Evolutionary conservation across 163 green algal species (phyloP), one percentile per base, ranked within the genome.

Genomic region (Chlorella variabilis): DNA sequence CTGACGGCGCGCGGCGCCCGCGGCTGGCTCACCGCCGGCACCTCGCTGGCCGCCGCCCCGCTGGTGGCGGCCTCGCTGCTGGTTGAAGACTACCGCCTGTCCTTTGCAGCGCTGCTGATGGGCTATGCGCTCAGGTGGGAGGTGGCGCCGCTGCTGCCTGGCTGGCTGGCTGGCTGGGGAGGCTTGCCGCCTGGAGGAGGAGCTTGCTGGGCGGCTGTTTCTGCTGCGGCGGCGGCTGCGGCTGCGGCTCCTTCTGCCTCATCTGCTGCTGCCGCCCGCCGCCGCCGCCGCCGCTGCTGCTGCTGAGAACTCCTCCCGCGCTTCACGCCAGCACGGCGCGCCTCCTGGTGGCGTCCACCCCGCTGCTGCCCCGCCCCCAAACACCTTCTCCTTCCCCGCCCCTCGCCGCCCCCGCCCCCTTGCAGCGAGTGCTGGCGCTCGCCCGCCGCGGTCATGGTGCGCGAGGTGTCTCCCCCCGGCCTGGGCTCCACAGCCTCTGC

Each of bases 371-470:
- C 36, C 38, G 25, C 65, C 65, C 20, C 25, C 34, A 17, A 3
- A 13, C 11, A 29, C 71, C 54, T n/a, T n/a, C 25, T 13, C 8
- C 20, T 42, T 11, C 23, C 18, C 18, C 54, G 9, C 54, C 54
- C 5, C 54, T 15, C 54, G 5, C 54, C 54, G 9, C 23, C 6
- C 6, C 54, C 18, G 4, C 25, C 18, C 83, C 90, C 90, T 4
- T 86, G 97, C 42, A 93, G 85, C 69, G 94, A 98, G 87, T 90
- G 90, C 41, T 98, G 94, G 94, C 87, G 94, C 1, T 92, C 94
- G 4, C 93, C 94, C 15, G 88, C 90, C 3, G 94, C 94, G 0
- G 88, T 97, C 80, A 95, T 97, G 87, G 87, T 85, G 75, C 91
- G 93, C n/a, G 91, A 92, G 82, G 85, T 96, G 27, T 94, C 92